phyloP scores from a whole-genome alignment of 2,329 filamentous ascomycete genomes.

The Teratosphaeria nubilosa region DNA sequence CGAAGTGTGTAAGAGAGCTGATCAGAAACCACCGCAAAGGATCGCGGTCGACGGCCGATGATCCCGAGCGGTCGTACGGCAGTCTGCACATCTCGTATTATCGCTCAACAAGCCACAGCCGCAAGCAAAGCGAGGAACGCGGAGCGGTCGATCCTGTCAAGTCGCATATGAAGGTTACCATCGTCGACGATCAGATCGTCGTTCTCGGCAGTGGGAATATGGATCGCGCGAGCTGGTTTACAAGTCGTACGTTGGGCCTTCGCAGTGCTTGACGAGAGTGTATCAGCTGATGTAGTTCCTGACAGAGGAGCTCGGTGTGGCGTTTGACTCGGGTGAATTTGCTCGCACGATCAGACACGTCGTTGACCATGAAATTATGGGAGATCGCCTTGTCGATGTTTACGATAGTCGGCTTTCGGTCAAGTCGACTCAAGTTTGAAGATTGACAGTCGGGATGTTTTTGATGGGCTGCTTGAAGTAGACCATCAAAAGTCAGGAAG shows the following conservation, averaged over 20 bases:
- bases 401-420: background rate
- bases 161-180: conserved; percentile 66
- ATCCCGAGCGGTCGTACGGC: conserved; percentile 30
- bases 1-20: conserved; percentile 51
- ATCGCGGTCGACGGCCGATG: background rate
- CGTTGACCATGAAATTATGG: background rate
- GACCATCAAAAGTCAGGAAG: no score
- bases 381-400: background rate
- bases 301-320: background rate
- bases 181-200: conserved; percentile 58
- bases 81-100: conserved; percentile 52
- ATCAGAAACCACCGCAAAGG: conserved; percentile 40
- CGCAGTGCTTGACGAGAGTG: conserved; percentile 43
- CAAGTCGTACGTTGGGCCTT: conserved; percentile 60
- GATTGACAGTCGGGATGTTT: no score
- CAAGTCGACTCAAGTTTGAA: no score
- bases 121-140: conserved; percentile 18
- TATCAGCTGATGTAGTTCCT: background rate
- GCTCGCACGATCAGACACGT: background rate
- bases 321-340: background rate
- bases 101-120: background rate
- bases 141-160: conserved; percentile 52
- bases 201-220: conserved; percentile 74
- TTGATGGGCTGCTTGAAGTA: no score
- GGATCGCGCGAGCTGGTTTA: conserved; percentile 78